Conservation (phyloP, 305 asterid genomes). For the Lippia alba region DNA sequence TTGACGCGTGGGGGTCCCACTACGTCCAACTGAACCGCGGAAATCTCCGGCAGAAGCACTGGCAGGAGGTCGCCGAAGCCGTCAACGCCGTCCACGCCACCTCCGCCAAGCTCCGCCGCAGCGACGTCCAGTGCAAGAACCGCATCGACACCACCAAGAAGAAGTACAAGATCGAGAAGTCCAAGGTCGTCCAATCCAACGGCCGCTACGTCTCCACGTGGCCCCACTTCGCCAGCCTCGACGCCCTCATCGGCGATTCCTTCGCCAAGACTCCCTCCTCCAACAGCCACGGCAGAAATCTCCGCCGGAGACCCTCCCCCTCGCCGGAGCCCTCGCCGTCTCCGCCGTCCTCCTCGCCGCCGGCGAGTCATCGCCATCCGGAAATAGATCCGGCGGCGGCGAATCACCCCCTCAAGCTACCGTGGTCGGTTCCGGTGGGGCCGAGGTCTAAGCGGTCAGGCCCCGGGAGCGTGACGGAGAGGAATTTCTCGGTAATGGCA, state of each 20-base stretch:
- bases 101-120: slow-evolving; percentile 65
- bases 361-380: slow-evolving; percentile 29
- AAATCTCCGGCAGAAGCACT: slow-evolving; percentile 85
- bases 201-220: slow-evolving; percentile 66
- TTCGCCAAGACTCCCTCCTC: slow-evolving; percentile 37
- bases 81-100: slow-evolving; percentile 80
- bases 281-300: slow-evolving; percentile 40
- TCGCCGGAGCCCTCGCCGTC: slow-evolving; percentile 55
- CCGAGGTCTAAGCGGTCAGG: slow-evolving; percentile 76
- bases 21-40: slow-evolving; percentile 81
- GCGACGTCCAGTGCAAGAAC: slow-evolving; percentile 92
- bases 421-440: slow-evolving; percentile 75
- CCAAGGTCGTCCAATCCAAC: slow-evolving; percentile 57
- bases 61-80: slow-evolving; percentile 90
- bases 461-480: slow-evolving; percentile 51
- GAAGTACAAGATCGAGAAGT: slow-evolving; percentile 82
- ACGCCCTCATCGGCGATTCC: slow-evolving; percentile 67
- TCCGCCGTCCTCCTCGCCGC: slow-evolving; percentile 35
- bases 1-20: slow-evolving; percentile 83
- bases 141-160: slow-evolving; percentile 92
- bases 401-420: slow-evolving; percentile 35
- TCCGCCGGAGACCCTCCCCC: slow-evolving; percentile 41
- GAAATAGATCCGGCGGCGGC: slow-evolving; percentile 32
- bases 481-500: slow-evolving; percentile 77
- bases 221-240: slow-evolving; percentile 74